phyloP scores from a whole-genome alignment of 495 filamentous ascomycete species.

The Hypoxylon cercidicola region DNA sequence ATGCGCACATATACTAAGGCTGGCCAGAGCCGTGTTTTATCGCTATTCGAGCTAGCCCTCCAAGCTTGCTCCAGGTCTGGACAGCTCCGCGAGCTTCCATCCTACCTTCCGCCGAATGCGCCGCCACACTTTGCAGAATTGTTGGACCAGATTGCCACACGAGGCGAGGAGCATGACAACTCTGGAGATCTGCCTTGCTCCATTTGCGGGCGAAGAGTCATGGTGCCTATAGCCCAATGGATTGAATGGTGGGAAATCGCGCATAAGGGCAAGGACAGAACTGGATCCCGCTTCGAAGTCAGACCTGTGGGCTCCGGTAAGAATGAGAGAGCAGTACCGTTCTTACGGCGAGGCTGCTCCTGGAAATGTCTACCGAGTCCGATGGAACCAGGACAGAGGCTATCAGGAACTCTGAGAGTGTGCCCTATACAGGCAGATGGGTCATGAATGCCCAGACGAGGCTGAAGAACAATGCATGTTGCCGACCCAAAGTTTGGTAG shows the following conservation, averaged over 20 bases:
- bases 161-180: conserved; percentile 51
- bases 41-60: conserved; percentile 69
- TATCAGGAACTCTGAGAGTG: conserved; percentile 23
- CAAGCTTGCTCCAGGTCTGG: conserved; percentile 47
- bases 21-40: conserved; percentile 51
- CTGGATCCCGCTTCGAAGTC: too few relatives aligned
- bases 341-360: conserved; percentile 72
- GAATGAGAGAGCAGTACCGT: conserved; percentile 62
- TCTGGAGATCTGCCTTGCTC: conserved; percentile 67
- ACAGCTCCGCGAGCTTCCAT: conserved; percentile 48
- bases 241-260: conserved; percentile 75
- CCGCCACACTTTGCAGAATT: conserved; percentile 55
- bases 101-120: conserved; percentile 58
- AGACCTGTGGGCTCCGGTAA: conserved; percentile 41
- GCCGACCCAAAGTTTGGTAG: too few relatives aligned
- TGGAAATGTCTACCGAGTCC: conserved; percentile 66
- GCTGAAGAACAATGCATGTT: too few relatives aligned
- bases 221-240: conserved; percentile 73
- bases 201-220: conserved; percentile 66
- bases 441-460: too few relatives aligned
- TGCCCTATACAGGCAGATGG: too few relatives aligned
- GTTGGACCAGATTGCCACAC: conserved; percentile 54
- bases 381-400: conserved; percentile 23
- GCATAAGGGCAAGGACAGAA: too few relatives aligned
- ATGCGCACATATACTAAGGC: background rate